Base-by-base conservation (phyloP, 352 stramenopile species). In the Globisporangium splendens region DNA sequence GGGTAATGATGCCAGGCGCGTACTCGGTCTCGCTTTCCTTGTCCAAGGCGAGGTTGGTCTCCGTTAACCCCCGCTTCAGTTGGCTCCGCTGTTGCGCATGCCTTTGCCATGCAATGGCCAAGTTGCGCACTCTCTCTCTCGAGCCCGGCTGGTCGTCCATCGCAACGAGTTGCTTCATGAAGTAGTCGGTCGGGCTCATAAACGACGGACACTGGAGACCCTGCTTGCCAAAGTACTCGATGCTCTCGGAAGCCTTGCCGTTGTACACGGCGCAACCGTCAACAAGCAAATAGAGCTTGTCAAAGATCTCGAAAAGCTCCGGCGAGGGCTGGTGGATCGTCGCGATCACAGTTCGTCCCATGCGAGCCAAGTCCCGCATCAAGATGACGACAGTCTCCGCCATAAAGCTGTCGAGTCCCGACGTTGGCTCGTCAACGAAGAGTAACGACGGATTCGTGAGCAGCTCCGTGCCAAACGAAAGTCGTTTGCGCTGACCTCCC, bases 301-400 rank as follows among this genome's bases (percentile, higher is more conserved):
- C 70, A 47, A 79, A 79, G 35, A 79, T 54, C 24, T 53, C 61
- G 42, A 79, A 79, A 38, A 79, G 54, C 39, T 79, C 68, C 3
- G 69, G 84, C 54, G 74, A 88, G 10, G 88, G 88, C 59, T 82
- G 70, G 49, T 96, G 88, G 68, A 96, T 96, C 7, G 90, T 88
- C 39, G 81, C 72, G 52, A 96, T 70, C 38, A 96, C 72, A 10
- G 86, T 96, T 49, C 88, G 86, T 4, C 86, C 83, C 33, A 70
- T 62, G 59, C 89, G 76, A 0, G 84, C 83, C 28, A 96, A 70
- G 38, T 84, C 75, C 21, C 64, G 56, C 66, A 83, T 66, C 33
- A 61, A 44, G 7, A 69, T 33, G 12, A 76, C 62, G 38, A 83
- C 72, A 8, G 56, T 69, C 59, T 74, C 65, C 24, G 71, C 71